Evolutionary conservation across 2,329 filamentous ascomycete genomes (phyloP), one percentile per base, ranked within the genome.

Genomic region (Aspergillus fijiensis): DNA sequence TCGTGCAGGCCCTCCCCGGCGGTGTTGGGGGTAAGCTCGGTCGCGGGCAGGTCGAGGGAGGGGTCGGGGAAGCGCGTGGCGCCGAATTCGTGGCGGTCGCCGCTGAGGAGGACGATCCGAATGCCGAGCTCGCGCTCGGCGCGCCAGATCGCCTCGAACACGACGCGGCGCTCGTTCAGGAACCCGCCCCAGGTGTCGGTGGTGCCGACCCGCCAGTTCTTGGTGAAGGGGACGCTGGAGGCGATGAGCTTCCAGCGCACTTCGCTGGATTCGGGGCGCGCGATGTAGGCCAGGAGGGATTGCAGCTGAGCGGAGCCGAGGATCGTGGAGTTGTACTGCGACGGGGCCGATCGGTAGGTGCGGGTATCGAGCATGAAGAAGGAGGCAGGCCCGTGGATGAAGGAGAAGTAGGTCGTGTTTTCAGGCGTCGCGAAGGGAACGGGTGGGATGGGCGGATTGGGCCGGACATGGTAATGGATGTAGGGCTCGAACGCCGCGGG

Each of bases 301-400:
- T 84, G 81, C 0, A 96, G 84, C 73, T 99, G 95, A 2, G 87
- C 82, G 0, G 81, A 74, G 5, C 95, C 95, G 0, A 99, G 87
- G 88, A 99, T 97, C 0, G 91, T 92, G 76, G 96, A 96, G 31
- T 86, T 81, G 0, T 82, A 76, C 49, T 69, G 64, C 0, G 68
- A 59, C 1, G 76, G 77, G 45, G 75, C 69, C 14, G 85, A 92
- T 51, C 94, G 89, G 72, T 96, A 96, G 45, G 90, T 89, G 55
- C 95, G 87, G 0, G 94, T 97, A 72, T 99, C 95, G 54, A 96
- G 82, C 80, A 99, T 87, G 81, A 98, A 99, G 79, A 98, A 97
- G 45, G 90, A 89, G 1, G 92, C 93, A 0, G 94, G 94, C 0
- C 95, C 95, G 72, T 96, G 91, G 1, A 85, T 86, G 75, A 99